Evolutionary conservation across 805 yeast species (phyloP).

Genomic region (Pichia cabralensis): DNA sequence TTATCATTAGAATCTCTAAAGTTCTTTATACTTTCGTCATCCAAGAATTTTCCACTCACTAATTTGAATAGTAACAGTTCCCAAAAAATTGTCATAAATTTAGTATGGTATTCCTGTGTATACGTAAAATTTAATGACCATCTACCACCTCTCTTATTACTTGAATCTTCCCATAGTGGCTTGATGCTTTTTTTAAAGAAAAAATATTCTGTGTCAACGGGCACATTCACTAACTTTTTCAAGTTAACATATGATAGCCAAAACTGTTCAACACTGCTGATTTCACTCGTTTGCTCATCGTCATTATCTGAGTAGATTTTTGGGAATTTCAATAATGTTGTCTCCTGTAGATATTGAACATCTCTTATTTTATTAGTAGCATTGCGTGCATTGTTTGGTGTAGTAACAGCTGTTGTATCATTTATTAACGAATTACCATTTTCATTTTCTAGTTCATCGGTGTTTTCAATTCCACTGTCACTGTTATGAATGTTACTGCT

Average conservation of each 20-base stretch:
- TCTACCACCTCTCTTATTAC: constrained; percentile 50
- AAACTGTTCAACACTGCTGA: constrained; percentile 43
- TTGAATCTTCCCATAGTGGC: constrained; percentile 63
- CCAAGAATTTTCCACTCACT: constrained; percentile 38
- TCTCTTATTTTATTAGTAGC: constrained; percentile 11
- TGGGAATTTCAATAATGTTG: constrained; percentile 33
- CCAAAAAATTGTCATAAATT: constrained; percentile 35
- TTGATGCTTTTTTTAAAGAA: constrained; percentile 49
- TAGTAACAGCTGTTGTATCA: not conserved
- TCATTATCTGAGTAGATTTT: constrained; percentile 13
- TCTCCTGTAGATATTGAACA: constrained; percentile 33
- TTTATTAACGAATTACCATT: too few species aligned
- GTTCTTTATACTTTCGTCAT: not conserved
- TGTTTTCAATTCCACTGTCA: too few species aligned
- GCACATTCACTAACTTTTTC: constrained; percentile 30
- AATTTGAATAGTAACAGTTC: constrained; percentile 44
- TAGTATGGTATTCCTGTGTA: constrained; percentile 2
- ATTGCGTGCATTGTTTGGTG: constrained; percentile 11
- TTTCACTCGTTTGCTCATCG: constrained; percentile 14
- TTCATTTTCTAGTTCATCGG: not conserved
- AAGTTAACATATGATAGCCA: constrained; percentile 36
- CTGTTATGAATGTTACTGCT: too few species aligned
- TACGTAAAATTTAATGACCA: constrained; percentile 35
- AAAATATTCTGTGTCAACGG: constrained; percentile 42
- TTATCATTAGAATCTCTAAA: constrained; percentile 2